Evolutionary conservation across 352 stramenopile species (phyloP).

Genomic region (Pythium vanterpoolii): DNA sequence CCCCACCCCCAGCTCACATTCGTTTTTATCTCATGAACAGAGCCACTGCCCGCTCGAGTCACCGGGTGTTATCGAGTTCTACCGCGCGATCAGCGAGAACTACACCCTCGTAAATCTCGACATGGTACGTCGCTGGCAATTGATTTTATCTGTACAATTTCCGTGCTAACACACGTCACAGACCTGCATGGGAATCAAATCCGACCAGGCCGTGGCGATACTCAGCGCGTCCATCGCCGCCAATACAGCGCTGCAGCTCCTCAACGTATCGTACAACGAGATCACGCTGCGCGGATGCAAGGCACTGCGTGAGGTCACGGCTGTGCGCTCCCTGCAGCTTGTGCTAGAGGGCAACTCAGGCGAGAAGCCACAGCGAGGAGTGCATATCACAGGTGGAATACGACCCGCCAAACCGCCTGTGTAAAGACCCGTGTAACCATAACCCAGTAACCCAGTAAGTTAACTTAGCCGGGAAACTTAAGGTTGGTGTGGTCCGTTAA

Average conservation of each 20-base stretch:
- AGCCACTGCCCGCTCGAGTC: slow-evolving; percentile 62
- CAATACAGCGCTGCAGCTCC: slow-evolving; percentile 37
- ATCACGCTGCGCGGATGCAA: slow-evolving; percentile 77
- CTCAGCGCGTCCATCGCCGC: slow-evolving; percentile 42
- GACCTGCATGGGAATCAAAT: slow-evolving; percentile 64
- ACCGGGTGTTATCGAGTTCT: slow-evolving; percentile 57
- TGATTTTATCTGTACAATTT: neutral
- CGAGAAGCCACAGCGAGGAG: slow-evolving; percentile 31
- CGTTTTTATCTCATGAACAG: slow-evolving; percentile 23
- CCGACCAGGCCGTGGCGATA: slow-evolving; percentile 47
- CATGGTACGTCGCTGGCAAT: slow-evolving; percentile 40
- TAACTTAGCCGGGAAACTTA: neutral
- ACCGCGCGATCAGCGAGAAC: slow-evolving; percentile 48
- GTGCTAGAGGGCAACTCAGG: slow-evolving; percentile 46
- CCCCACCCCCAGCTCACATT: neutral
- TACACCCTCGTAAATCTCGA: slow-evolving; percentile 45
- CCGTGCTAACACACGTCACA: slow-evolving; percentile 10
- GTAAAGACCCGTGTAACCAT: neutral
- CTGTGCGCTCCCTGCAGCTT: slow-evolving; percentile 18
- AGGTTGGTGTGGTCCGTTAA: neutral
- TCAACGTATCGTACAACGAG: slow-evolving; percentile 77
- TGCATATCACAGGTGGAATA: slow-evolving; percentile 33
- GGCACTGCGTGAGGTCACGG: slow-evolving; percentile 48
- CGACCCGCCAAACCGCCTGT: neutral
- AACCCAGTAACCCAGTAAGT: neutral